A percentile compares a stretch with the other conserved stretches of the same genome.
Evolutionary conservation across 768 basidiomycete genomes (phyloP).

Genomic region (Termitomyces sp.): DNA sequence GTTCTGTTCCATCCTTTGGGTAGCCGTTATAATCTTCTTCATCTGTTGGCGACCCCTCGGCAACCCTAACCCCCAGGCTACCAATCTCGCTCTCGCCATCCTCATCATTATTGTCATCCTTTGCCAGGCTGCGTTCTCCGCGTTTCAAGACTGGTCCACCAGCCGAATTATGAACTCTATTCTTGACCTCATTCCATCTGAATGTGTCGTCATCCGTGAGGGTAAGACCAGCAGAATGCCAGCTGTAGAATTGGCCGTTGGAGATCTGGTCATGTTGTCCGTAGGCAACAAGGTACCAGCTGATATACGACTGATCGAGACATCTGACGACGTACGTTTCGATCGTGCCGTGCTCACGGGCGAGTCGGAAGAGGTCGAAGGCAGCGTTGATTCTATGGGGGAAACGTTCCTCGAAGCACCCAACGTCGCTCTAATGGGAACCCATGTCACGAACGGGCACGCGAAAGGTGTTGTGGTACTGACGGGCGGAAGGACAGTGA

Average conservation of each 20-base stretch:
- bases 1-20: slow-evolving; percentile 12
- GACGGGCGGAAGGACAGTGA: slow-evolving; percentile 36
- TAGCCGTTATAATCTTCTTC: slow-evolving; percentile 10
- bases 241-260: slow-evolving; percentile 9
- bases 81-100: slow-evolving; percentile 12
- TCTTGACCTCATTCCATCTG: slow-evolving; percentile 9
- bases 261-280: slow-evolving; percentile 7
- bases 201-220: slow-evolving; percentile 10
- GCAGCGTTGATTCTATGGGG: slow-evolving; percentile 36
- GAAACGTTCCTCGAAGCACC: slow-evolving; percentile 42
- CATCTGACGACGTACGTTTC: slow-evolving; percentile 44
- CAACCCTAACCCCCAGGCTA: not conserved
- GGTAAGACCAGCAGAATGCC: slow-evolving; percentile 6
- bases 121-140: slow-evolving; percentile 8
- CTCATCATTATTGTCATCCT: slow-evolving; percentile 7
- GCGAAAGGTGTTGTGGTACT: slow-evolving; percentile 37
- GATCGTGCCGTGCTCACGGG: slow-evolving; percentile 52
- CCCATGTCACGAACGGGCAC: slow-evolving; percentile 34
- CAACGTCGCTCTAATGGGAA: slow-evolving; percentile 44
- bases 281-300: slow-evolving; percentile 14
- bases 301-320: slow-evolving; percentile 49
- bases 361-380: slow-evolving; percentile 42
- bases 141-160: slow-evolving; percentile 10
- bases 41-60: slow-evolving; percentile 10
- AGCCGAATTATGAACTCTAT: slow-evolving; percentile 13